Base-by-base conservation (phyloP, 2,329 filamentous ascomycete species). In the Fusarium equiseti region DNA sequence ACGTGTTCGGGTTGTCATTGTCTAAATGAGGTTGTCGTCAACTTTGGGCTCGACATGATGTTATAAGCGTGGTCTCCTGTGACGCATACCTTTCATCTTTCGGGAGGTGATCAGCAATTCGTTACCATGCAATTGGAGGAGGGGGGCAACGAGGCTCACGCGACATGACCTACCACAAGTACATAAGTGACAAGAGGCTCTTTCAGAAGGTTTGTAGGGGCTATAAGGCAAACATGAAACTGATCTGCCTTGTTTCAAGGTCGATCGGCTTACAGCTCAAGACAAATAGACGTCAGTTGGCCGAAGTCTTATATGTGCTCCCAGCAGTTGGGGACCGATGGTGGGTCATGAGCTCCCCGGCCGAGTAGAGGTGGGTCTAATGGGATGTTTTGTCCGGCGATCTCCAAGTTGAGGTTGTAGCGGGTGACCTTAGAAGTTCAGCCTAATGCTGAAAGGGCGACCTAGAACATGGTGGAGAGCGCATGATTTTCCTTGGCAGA, bases 11-110 rank as follows among this genome's bases (percentile, higher is more conserved):
- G 26, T 43, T 54, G 49, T 42, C 58, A 52, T 64, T 53, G 16
- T 68, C 35, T 45, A 38, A 49, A 35, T 42, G 45, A 71, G 55
- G 52, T 50, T 59, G 26, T 38, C 56, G n/a, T 59, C 38, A 48
- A 69, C n/a, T 32, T 69, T 46, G 58, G 66, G 44, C 55, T 58
- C 42, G 42, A 49, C 58, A 46, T 63, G 44, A 51, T 65, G 40
- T 70, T 71, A 68, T 70, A 66, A 32, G 38, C 54, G 38, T 31
- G 43, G 51, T 68, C 48, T 59, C 51, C 45, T 65, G 73, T 73
- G 70, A 73, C 69, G 60, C 52, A 71, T 62, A 68, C 40, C 66
- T 66, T 49, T 74, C 73, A 64, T 71, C 48, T 53, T 68, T 63
- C 10, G 42, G 49, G 66, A 43, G 63, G 48, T 68, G 70, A 72